A percentile compares a stretch with the other conserved stretches of the same genome.
Conservation (phyloP, 768 basidiomycete genomes). For the Lentinula sp. region DNA sequence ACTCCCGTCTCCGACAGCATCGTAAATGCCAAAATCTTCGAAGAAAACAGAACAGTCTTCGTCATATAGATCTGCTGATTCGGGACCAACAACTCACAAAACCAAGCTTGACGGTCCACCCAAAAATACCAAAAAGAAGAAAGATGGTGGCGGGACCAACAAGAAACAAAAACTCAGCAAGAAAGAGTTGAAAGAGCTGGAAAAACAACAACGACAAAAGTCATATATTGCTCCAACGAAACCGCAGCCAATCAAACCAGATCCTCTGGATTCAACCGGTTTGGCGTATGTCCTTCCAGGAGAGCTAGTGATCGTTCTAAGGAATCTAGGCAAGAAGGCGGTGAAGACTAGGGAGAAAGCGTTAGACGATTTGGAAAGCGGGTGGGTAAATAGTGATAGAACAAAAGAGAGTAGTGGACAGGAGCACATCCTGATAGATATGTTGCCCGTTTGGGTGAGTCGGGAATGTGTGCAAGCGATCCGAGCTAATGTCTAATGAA, state of each 20-base stretch:
- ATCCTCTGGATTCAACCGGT: conserved; percentile 84
- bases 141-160: background rate
- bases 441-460: conserved; percentile 91
- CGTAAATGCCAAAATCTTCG: background rate
- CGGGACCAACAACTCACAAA: background rate
- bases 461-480: conserved; percentile 1
- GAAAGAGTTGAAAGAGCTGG: conserved; percentile 42
- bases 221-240: conserved; percentile 84
- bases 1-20: background rate
- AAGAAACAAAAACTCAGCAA: conserved; percentile 32
- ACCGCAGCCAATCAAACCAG: conserved; percentile 64
- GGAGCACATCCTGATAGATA: conserved; percentile 39
- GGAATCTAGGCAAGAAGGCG: conserved; percentile 86
- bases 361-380: conserved; percentile 72
- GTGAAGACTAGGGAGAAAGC: conserved; percentile 78
- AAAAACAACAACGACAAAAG: conserved; percentile 76
- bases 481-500: conserved; percentile 6
- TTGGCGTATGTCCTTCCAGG: conserved; percentile 70
- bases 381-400: conserved; percentile 54
- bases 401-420: conserved; percentile 34
- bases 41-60: background rate
- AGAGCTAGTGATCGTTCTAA: conserved; percentile 76
- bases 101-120: background rate
- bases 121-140: background rate
- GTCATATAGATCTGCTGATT: background rate